Percentiles rank a stretch among this genome's conserved stretches.
Evolutionary conservation across 2,329 filamentous ascomycete genomes (phyloP).

Genomic region (Macrophomina pseudophaseolina): DNA sequence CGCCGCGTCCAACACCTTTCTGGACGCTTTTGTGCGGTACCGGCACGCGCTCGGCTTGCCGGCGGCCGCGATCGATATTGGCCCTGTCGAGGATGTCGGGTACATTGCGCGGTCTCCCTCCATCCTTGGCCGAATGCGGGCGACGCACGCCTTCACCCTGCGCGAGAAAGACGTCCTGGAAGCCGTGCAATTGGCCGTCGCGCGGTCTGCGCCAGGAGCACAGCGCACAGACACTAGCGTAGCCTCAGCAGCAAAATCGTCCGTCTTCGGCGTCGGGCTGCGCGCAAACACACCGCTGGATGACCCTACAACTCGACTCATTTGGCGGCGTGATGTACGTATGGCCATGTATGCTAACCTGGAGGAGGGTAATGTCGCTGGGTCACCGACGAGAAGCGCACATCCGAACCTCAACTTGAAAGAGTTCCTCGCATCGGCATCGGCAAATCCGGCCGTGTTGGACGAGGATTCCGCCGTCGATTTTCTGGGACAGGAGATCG

Average conservation of each 20-base stretch:
- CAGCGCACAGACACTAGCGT: too few relatives aligned
- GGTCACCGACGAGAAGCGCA: not conserved
- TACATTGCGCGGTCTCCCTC: not conserved
- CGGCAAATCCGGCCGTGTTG: not conserved
- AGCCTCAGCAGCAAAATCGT: too few relatives aligned
- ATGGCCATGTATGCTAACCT: not conserved
- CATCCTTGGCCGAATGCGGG: not conserved
- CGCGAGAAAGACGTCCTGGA: not conserved
- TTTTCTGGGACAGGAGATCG: not conserved
- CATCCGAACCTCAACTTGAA: not conserved
- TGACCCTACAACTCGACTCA: not conserved
- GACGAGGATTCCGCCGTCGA: not conserved
- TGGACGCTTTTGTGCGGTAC: constrained; percentile 45
- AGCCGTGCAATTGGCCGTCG: not conserved
- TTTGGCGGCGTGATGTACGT: not conserved
- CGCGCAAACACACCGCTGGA: not conserved
- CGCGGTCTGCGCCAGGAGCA: not conserved
- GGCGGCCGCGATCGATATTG: constrained; percentile 33
- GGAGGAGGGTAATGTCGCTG: not conserved
- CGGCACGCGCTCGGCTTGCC: constrained; percentile 46
- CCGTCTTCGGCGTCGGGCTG: not conserved
- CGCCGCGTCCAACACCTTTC: constrained; percentile 41
- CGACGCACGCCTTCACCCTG: not conserved
- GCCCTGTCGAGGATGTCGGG: constrained; percentile 29
- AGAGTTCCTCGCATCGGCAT: not conserved